Evolutionary conservation across 2,329 filamentous ascomycete genomes (phyloP), one percentile per base, ranked within the genome.

Genomic region (Apiospora kogelbergensis): DNA sequence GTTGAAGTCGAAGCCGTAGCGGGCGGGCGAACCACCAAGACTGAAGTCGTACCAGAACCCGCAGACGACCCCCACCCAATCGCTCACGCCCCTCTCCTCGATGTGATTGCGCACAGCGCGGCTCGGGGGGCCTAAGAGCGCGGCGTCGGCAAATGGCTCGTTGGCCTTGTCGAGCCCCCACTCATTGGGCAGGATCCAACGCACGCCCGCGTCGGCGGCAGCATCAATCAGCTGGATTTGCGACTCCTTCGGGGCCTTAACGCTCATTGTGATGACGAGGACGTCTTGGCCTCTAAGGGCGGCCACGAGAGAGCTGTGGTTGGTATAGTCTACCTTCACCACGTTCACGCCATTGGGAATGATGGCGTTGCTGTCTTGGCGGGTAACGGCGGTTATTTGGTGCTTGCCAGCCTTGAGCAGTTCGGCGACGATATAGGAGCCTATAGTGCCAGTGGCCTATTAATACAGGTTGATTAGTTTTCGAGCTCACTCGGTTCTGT

Each of bases 21-120:
- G 79, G 9, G 72, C 65, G 1, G 77, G 66, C 0, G 80, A 79
- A 3, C 79, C 78, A 0, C 80, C 81, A 0, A 88, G 73, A 68
- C 83, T 87, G 69, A 82, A 87, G 65, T 88, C 83, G 72, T 88
- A 88, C 86, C 86, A 89, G 71, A 84, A 87, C 1, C 82, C 80
- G 69, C 81, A 84, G 42, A 75, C 76, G 11, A 86, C 73, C 0
- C 75, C 77, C 63, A 88, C 80, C 80, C 83, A 88, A 44, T 78
- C 73, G 33, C 80, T 81, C 7, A 60, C 53, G 0, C 80, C 80
- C 0, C 81, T 76, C 1, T 77, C 72, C 71, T 85, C 81, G 33
- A 86, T 78, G 69, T 82, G 78, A 33, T 78, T 71, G 2, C 75
- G 72, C 0, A 76, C 77, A 6, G 42, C 69, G 2, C 74, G 64